Base-by-base conservation (phyloP, 176 grass and related monocot species). In the Bothriochloa decipiens region DNA sequence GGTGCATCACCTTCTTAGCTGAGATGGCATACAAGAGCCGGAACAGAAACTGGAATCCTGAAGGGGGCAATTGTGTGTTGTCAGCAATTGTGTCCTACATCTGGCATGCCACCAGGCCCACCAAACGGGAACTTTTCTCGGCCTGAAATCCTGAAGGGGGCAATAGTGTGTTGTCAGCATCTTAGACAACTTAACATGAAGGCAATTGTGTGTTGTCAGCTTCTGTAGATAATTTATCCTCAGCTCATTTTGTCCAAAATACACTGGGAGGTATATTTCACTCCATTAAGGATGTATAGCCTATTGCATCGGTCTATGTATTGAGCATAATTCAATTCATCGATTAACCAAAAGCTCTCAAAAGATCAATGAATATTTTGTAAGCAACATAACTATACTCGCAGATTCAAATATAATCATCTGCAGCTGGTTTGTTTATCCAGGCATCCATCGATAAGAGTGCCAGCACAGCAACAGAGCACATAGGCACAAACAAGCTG, bases 1-100 rank as follows among this genome's bases (percentile, higher is more conserved):
- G 96, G 87, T 89, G 35, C 89, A 91, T 85, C 93, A 99, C 81
- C 96, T 95, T 78, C 76, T 93, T 18, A 46, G 68, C 41, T 91
- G 60, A 86, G 29, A 17, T 49, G n/a, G 60, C 4, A 76, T 20
- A 50, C 32, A 52, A 7, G 14, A 64, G 39, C 17, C 2, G 27
- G 25, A 11, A 0, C 63, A 65, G n/a, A 2, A 84, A 68, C 3
- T n/a, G 33, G 11, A 40, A 61, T n/a, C n/a, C n/a, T n/a, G n/a
- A n/a, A n/a, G n/a, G n/a, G n/a, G n/a, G n/a, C n/a, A n/a, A n/a
- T n/a, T n/a, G n/a, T n/a, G n/a, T n/a, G n/a, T n/a, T n/a, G n/a
- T n/a, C n/a, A n/a, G n/a, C n/a, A n/a, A n/a, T 1, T 36, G 20
- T 76, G 49, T 3, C 16, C 9, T 12, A 4, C 22, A 26, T 26